Evolutionary conservation across 768 basidiomycete genomes (phyloP).

Genomic region (Wakefieldia striispora): DNA sequence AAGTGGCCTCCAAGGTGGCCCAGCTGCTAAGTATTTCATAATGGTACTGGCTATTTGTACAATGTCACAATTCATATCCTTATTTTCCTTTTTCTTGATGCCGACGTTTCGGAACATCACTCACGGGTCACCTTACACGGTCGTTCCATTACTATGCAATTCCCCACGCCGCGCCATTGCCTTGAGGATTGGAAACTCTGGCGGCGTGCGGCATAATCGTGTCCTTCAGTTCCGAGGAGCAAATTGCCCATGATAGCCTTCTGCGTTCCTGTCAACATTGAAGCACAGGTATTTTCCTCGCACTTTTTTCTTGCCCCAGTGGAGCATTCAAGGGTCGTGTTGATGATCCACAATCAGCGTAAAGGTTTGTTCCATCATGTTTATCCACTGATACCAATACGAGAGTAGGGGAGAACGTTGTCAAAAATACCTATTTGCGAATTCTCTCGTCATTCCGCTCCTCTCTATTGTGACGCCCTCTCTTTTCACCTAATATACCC

Average conservation of each 20-base stretch:
- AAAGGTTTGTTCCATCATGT: constrained; percentile 1
- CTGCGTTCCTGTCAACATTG: neutral
- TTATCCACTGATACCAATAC: neutral
- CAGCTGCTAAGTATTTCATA: constrained; percentile 48
- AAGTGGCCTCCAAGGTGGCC: constrained; percentile 70
- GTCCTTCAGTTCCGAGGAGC: constrained; percentile 8
- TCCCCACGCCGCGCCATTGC: constrained; percentile 15
- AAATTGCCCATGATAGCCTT: constrained; percentile 3
- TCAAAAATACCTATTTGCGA: neutral
- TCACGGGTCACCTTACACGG: neutral
- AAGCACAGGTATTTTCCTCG: constrained; percentile 4
- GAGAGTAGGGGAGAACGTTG: neutral
- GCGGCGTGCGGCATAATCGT: constrained; percentile 20
- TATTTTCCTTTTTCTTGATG: neutral
- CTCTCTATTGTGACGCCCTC: neutral
- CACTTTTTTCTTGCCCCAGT: neutral
- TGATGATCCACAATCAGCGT: too few relatives aligned
- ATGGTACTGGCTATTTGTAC: constrained; percentile 1
- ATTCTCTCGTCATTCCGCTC: neutral
- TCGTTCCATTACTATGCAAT: neutral
- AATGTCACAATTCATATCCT: constrained; percentile 6
- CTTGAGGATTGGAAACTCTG: constrained; percentile 19
- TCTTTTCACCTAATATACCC: constrained; percentile 30
- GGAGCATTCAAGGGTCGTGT: neutral
- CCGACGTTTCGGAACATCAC: neutral